A percentile compares a stretch with the other conserved stretches of the same genome.
Conservation (phyloP, 176 grass and related monocot species). For the Oryza officinalis region DNA sequence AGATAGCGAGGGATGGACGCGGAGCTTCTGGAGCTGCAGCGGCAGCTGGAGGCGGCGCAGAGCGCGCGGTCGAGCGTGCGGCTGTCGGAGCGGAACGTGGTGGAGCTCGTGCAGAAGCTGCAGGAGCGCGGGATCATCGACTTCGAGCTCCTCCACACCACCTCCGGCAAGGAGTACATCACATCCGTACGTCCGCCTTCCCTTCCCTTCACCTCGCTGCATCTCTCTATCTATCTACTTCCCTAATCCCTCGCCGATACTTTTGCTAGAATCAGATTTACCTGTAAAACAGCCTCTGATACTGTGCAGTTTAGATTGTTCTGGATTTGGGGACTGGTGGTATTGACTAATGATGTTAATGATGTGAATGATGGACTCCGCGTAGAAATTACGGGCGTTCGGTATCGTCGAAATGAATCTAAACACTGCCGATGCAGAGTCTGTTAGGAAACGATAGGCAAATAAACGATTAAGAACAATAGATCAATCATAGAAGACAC, state of each 20-base stretch:
- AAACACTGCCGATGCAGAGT: neutral
- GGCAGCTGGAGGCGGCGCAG: constrained; percentile 95
- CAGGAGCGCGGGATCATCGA: constrained; percentile 77
- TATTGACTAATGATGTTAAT: neutral
- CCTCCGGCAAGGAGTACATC: constrained; percentile 95
- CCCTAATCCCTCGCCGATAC: neutral
- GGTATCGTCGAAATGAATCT: neutral
- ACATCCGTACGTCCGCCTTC: constrained; percentile 58
- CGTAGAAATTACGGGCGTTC: neutral
- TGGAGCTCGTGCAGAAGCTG: constrained; percentile 87
- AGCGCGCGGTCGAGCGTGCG: constrained; percentile 84
- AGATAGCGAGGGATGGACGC: constrained; percentile 60
- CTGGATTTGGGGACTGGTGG: neutral
- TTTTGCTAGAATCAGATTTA: neutral
- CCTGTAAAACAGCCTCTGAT: neutral
- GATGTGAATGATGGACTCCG: neutral
- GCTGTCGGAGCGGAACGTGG: constrained; percentile 93
- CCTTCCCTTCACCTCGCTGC: neutral
- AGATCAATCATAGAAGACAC: no score
- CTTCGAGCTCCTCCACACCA: constrained; percentile 88
- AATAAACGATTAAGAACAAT: no score
- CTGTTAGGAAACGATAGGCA: no score
- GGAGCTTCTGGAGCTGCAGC: constrained; percentile 87
- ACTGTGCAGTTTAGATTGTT: neutral
- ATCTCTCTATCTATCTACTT: neutral